A percentile compares a stretch with the other conserved stretches of the same genome.
Conservation (phyloP, 257 asterid species). For the Galeopsis tetrahit region DNA sequence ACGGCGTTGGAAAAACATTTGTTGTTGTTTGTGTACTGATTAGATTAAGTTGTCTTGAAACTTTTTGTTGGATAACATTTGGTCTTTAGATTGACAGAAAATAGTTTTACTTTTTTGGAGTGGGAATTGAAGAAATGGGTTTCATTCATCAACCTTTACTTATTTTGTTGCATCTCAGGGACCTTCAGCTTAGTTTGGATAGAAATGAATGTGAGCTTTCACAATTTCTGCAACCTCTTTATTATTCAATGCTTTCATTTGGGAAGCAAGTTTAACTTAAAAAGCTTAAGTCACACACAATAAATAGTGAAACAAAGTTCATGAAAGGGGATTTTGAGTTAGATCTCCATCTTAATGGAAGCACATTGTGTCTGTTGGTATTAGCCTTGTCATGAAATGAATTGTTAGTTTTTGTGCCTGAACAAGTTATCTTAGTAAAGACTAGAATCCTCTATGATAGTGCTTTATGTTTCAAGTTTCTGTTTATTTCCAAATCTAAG, state of each 20-base stretch:
- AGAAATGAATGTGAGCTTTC: constrained; percentile 77
- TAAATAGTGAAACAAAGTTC: not conserved
- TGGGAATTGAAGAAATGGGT: not conserved
- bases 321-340: not conserved
- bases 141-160: not conserved
- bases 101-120: no score
- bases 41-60: no score
- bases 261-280: constrained; percentile 29
- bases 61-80: no score
- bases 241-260: constrained; percentile 19
- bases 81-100: no score
- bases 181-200: not conserved
- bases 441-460: not conserved
- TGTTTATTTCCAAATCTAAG: no score
- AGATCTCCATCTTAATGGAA: not conserved
- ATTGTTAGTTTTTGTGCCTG: not conserved
- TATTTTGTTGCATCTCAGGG: constrained; percentile 12
- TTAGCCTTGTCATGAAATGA: not conserved
- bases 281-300: not conserved
- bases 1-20: no score
- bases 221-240: constrained; percentile 21
- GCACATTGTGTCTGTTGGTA: not conserved
- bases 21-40: no score
- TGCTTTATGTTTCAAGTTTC: no score
- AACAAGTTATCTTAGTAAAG: not conserved